Percentiles rank a stretch among this genome's conserved stretches.
phyloP scores from a whole-genome alignment of 306 rosid genomes.

The Cucurbita maxima region DNA sequence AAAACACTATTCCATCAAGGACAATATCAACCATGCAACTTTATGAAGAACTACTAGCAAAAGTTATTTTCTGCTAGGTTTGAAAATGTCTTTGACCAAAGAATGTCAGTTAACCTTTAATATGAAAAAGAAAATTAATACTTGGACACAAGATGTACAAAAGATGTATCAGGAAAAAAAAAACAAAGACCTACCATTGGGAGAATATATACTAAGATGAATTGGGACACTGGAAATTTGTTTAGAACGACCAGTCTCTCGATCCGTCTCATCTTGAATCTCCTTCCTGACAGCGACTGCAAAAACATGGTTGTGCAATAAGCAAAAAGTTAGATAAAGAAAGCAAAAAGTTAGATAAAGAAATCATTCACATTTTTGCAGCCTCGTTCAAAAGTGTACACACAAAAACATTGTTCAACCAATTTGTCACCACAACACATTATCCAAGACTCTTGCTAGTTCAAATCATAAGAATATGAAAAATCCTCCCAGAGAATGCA shows the following conservation, averaged over 20 bases:
- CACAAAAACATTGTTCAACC: background rate
- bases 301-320: slow-evolving; percentile 1
- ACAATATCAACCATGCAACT: background rate
- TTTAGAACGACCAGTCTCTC: slow-evolving; percentile 84
- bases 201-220: slow-evolving; percentile 90
- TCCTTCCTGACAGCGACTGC: slow-evolving; percentile 92
- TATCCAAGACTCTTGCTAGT: background rate
- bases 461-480: background rate
- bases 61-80: background rate
- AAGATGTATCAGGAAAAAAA: background rate
- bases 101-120: background rate
- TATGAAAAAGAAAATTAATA: background rate
- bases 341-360: background rate
- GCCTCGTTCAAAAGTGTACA: background rate
- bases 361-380: background rate
- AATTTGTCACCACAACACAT: background rate
- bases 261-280: slow-evolving; percentile 86
- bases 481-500: background rate
- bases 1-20: background rate
- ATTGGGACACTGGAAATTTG: slow-evolving; percentile 81
- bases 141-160: background rate
- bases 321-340: background rate
- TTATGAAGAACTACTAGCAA: background rate
- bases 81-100: background rate
- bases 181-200: slow-evolving; percentile 39